These are phyloP conservation scores for Chlamydomonas urium DNA, from an alignment of 139 green algal genomes.

Conservation along the genomic window DNA sequence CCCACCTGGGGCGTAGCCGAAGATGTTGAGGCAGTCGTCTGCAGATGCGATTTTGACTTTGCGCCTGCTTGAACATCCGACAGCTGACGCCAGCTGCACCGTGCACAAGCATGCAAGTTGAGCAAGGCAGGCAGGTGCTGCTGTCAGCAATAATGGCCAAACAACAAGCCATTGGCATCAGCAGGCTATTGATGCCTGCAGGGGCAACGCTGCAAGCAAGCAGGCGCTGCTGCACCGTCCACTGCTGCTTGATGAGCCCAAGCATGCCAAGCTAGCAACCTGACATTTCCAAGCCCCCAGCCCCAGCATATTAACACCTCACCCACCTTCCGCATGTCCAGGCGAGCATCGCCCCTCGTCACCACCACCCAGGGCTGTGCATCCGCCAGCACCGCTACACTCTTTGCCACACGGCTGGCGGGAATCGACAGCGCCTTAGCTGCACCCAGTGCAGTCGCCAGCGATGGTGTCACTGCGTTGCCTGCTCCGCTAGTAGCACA, in stretches of 20 bases:
- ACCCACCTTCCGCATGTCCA: constrained; percentile 7
- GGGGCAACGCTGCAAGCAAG: no score
- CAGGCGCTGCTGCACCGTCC: no score
- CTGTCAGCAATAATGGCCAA: no score
- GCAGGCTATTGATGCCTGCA: no score
- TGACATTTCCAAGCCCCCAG: no score
- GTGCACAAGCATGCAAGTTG: no score
- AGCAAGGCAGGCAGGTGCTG: no score
- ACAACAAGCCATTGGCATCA: no score
- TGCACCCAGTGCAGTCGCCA: background rate
- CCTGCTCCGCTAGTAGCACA: background rate
- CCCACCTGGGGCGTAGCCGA: constrained; percentile 13
- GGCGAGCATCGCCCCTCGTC: background rate
- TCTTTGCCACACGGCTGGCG: constrained; percentile 1
- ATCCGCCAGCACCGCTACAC: constrained; percentile 11
- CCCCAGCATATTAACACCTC: no score
- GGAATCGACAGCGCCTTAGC: background rate
- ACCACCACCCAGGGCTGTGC: constrained; percentile 3
- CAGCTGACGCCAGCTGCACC: background rate
- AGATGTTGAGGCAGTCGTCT: background rate
- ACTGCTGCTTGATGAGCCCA: no score
- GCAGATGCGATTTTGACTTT: constrained; percentile 13
- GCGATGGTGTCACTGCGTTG: background rate
- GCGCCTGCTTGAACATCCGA: no score
- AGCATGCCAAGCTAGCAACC: no score